Percentiles rank a stretch among this genome's conserved stretches.
phyloP scores from a whole-genome alignment of 1,284 basidiomycete species.

The Agroathelia rolfsii region DNA sequence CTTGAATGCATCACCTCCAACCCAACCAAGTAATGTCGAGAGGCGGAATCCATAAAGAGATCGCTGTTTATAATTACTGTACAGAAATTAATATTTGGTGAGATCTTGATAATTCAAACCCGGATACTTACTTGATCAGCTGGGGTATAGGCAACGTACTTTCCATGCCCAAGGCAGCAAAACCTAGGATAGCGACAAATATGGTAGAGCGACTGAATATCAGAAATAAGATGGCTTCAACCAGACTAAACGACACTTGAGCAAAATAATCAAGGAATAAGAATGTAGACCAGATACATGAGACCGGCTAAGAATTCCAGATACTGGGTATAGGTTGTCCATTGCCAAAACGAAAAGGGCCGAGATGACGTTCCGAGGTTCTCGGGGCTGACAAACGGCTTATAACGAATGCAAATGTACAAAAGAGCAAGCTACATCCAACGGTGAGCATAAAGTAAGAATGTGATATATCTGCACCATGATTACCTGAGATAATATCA shows the following conservation, averaged over 20 bases:
- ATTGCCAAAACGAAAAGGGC: conserved; percentile 79
- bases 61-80: conserved; percentile 64
- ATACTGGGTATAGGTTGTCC: conserved; percentile 68
- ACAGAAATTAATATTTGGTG: conserved; percentile 11
- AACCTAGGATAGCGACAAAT: conserved; percentile 66
- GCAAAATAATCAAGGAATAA: conserved; percentile 8
- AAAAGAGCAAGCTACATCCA: conserved; percentile 51
- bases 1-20: conserved; percentile 78
- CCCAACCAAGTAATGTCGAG: conserved; percentile 76
- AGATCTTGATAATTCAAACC: conserved; percentile 13
- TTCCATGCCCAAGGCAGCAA: conserved; percentile 70
- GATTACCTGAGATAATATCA: conserved; percentile 72
- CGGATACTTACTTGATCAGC: conserved; percentile 48
- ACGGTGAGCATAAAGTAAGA: conserved; percentile 7
- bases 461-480: conserved; percentile 5
- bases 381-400: conserved; percentile 49
- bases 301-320: conserved; percentile 76
- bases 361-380: conserved; percentile 48
- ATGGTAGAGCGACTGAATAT: conserved; percentile 58
- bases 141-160: conserved; percentile 79
- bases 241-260: conserved; percentile 36
- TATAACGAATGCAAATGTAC: conserved; percentile 70
- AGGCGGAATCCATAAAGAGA: conserved; percentile 78
- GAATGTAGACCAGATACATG: conserved; percentile 38
- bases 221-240: conserved; percentile 61